Conservation (phyloP, 2,329 filamentous ascomycete genomes). For the Aschersonia sp. region DNA sequence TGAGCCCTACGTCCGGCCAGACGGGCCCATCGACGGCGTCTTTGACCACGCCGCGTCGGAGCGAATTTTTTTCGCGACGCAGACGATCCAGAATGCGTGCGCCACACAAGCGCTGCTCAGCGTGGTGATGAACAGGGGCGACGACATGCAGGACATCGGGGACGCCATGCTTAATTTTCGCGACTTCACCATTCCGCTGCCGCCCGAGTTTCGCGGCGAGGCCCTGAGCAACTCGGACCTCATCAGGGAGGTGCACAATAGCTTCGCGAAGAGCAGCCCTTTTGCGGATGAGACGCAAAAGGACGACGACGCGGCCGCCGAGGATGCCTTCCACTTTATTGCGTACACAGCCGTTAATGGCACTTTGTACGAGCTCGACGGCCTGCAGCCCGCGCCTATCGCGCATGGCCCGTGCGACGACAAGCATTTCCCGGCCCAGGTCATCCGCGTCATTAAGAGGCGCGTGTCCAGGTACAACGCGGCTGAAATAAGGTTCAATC, state of each 20-base stretch:
- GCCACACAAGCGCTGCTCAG: conserved; percentile 90
- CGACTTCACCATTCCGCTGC: conserved; percentile 76
- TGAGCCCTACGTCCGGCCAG: conserved; percentile 40
- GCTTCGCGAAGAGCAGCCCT: conserved; percentile 74
- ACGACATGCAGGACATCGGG: conserved; percentile 53
- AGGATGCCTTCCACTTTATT: conserved; percentile 96
- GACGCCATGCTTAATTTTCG: conserved; percentile 60
- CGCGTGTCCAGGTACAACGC: conserved; percentile 74
- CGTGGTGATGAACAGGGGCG: conserved; percentile 74
- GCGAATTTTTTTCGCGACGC: conserved; percentile 80
- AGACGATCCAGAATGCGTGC: conserved; percentile 98
- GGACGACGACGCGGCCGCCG: conserved; percentile 41
- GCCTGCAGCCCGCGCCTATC: conserved; percentile 84
- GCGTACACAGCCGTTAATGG: conserved; percentile 76
- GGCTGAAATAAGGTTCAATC: conserved; percentile 86
- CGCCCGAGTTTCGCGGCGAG: conserved; percentile 53
- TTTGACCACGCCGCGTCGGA: conserved; percentile 67
- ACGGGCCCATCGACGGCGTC: conserved; percentile 62
- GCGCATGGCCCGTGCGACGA: conserved; percentile 61
- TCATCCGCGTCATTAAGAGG: conserved; percentile 75
- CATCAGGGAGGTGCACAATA: conserved; percentile 74
- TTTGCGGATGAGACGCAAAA: conserved; percentile 79
- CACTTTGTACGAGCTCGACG: conserved; percentile 85
- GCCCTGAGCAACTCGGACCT: conserved; percentile 48
- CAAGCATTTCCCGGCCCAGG: conserved; percentile 61